These are phyloP conservation scores for Micractinium sp. DNA, from an alignment of 139 green algal genomes.

Conservation along the genomic window DNA sequence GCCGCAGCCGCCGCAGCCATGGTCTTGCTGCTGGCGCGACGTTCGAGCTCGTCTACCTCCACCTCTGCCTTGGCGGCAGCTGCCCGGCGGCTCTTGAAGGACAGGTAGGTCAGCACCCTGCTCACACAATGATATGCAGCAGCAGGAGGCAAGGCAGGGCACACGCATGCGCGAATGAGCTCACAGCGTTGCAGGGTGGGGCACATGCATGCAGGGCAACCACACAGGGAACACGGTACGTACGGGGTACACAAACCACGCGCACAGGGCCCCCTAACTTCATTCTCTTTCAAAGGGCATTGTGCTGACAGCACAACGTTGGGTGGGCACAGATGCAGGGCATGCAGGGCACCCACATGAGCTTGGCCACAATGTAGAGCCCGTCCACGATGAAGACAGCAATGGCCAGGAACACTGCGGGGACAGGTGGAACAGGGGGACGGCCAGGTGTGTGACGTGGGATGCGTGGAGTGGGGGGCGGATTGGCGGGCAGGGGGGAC, in stretches of 20 bases:
- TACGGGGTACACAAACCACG: no score
- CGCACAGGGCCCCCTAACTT: no score
- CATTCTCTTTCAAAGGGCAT: no score
- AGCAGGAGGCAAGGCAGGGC: no score
- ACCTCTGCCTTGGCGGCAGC: background rate
- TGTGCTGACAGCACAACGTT: no score
- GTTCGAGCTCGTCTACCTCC: background rate
- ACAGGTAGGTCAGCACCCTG: background rate
- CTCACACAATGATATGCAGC: no score
- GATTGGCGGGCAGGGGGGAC: background rate
- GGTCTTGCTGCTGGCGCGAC: background rate
- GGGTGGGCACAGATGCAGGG: no score
- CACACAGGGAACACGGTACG: no score
- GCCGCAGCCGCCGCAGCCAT: no score
- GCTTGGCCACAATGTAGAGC: constrained; percentile 58
- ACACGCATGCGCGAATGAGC: no score
- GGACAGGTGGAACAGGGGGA: background rate
- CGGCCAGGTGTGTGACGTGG: background rate
- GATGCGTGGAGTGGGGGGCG: background rate
- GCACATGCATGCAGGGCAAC: no score
- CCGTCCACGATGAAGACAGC: constrained; percentile 59
- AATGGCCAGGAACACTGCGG: constrained; percentile 56
- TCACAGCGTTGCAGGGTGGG: no score
- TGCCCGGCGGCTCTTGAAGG: background rate
- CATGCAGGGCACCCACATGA: constrained; percentile 17